Base-by-base conservation (phyloP, 2,329 filamentous ascomycete species). In the Daldinia sp. region DNA sequence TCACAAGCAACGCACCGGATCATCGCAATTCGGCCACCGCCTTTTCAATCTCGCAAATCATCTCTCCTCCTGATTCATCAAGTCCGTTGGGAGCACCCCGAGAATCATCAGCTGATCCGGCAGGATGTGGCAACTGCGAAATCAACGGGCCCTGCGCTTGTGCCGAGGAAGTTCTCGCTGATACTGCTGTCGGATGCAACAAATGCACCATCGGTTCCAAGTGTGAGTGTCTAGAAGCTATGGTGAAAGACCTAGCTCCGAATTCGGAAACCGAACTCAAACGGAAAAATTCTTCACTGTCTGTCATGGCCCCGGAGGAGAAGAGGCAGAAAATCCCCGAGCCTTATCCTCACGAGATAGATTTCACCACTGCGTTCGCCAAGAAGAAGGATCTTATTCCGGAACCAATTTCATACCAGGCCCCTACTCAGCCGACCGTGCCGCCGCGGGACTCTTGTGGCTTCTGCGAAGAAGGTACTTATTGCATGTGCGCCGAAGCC, bases 381-480 rank as follows among this genome's bases (percentile, higher is more conserved):
- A 79, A 81, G 73, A 79, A 81, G 68, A 74, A 79, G 69, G 66
- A 77, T 66, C 45, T 73, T 75, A 17, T 77, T 49, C 66, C 77
- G 45, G 56, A 69, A 45, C 55, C 71, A 17, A 41, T 63, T 30
- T 51, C 68, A 59, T 73, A 69, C 59, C 74, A 75, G 8, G 74
- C 79, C 15, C 72, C 79, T 1, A 59, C 64, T 29, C 71, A 70
- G 58, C 19, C 66, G 17, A 45, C 72, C 11, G 76, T 83, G 39
- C 78, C 81, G 9, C 81, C 84, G 4, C 84, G 86, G 64, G 91
- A 94, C 70, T 85, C 86, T 17, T 95, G 92, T 74, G 92, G 92
- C 5, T 95, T 95, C 78, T 95, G 92, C 77, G 87, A 89, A 64
- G 90, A 94, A 62, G 91, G 90, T 3, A 93, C 90, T 0, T 92